Base-by-base conservation (phyloP, 305 asterid genomes). In the Plantago coronopus region DNA sequence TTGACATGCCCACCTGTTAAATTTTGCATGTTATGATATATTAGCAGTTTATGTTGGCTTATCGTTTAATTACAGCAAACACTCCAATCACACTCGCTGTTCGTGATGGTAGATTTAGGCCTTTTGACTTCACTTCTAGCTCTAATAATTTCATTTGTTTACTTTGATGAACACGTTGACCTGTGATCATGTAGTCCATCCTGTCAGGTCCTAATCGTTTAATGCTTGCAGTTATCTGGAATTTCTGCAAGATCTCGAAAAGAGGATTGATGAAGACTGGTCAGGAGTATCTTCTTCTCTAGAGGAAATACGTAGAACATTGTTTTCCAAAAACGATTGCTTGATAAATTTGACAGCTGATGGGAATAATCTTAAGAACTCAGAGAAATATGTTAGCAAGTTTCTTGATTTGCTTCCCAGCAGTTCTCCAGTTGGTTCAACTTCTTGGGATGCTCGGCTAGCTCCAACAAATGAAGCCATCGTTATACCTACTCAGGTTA, bases 401-500 rank as follows among this genome's bases (percentile, higher is more conserved):
- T 94, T 94, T 76, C 89, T 94, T 31, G 91, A 90, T 75, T 63
- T 78, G 91, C 97, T 94, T 83, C 97, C 99, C 43, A 80, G 62
- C 74, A 71, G 83, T 25, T 70, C 84, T 31, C 75, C 78, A 47
- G 69, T 64, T 68, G 86, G 74, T 73, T 71, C 96, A 71, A 53
- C 75, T 67, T 59, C 81, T 43, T 87, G 95, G 91, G 78, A 29
- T 55, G 77, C 83, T 56, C 82, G 75, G 51, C 89, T 89, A 64
- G 81, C 96, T 47, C 76, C 72, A 34, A 72, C 79, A 63, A 89
- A 87, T 80, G 99, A 94, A 81, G 99, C 97, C 74, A 72, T 94
- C 57, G 95, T 94, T 59, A 76, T 94, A 63, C 99, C 99, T 64
- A 89, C 99, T 60, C 97, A 94, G 91, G 99, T 93, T 69, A 48